phyloP scores from a whole-genome alignment of 305 asterid genomes.

The Solanum aculeatissimum region DNA sequence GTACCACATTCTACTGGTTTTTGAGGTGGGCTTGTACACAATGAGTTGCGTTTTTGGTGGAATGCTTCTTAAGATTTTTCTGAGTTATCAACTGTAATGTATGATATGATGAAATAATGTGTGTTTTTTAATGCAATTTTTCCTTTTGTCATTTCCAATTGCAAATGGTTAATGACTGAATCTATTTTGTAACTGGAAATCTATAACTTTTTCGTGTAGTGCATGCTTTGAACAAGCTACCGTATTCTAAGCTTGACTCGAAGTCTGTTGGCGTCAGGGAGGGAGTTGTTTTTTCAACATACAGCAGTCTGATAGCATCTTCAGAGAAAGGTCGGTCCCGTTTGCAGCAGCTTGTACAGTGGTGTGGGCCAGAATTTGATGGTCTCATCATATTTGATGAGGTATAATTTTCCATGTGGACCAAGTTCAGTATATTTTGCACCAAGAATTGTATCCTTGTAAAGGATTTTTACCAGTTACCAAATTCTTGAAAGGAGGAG shows the following conservation, averaged over 20 bases:
- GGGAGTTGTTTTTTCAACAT: constrained; percentile 92
- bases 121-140: background rate
- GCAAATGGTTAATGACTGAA: background rate
- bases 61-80: background rate
- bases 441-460: background rate
- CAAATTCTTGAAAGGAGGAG: constrained; percentile 11
- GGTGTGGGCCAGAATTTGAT: constrained; percentile 80
- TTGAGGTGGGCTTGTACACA: background rate
- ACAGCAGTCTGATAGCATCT: constrained; percentile 98
- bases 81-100: background rate
- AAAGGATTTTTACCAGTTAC: background rate
- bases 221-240: constrained; percentile 96
- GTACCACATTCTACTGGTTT: background rate
- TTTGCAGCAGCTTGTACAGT: constrained; percentile 85
- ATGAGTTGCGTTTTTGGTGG: background rate
- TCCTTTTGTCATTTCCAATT: background rate
- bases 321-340: constrained; percentile 95
- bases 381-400: constrained; percentile 91
- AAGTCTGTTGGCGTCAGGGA: constrained; percentile 73
- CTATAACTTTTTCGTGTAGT: constrained; percentile 40
- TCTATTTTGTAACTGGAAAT: background rate
- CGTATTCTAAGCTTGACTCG: constrained; percentile 97
- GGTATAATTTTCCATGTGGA: constrained; percentile 29
- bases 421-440: background rate
- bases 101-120: background rate